phyloP scores from a whole-genome alignment of 179 eudicot genomes.

The Monotropa hypopitys region DNA sequence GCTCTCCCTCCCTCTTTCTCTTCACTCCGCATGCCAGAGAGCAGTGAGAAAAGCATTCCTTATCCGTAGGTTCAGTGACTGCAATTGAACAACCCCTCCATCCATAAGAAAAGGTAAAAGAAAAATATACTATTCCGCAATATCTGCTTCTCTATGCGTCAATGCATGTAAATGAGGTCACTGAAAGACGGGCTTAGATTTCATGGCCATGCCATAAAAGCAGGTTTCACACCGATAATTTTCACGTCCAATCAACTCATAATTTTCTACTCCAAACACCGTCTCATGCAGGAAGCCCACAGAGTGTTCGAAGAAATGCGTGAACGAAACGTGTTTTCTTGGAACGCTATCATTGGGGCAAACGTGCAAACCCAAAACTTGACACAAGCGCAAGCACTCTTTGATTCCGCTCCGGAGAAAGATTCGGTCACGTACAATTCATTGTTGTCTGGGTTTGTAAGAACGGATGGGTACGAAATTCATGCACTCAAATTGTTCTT shows the following conservation, averaged over 20 bases:
- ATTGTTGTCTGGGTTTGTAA: conserved; percentile 56
- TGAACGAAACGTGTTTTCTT: conserved; percentile 57
- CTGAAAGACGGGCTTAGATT: conserved; percentile 30
- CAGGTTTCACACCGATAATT: conserved; percentile 21
- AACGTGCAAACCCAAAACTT: conserved; percentile 28
- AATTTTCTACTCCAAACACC: conserved; percentile 29
- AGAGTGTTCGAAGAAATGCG: conserved; percentile 59
- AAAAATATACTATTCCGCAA: not conserved
- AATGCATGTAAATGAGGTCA: conserved; percentile 20
- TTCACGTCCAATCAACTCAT: conserved; percentile 47
- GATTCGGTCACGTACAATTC: conserved; percentile 78
- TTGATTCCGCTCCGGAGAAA: conserved; percentile 35
- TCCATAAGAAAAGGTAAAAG: not conserved
- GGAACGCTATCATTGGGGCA: conserved; percentile 70
- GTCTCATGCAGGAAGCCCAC: conserved; percentile 29
- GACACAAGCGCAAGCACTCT: conserved; percentile 33
- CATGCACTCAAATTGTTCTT: conserved; percentile 42
- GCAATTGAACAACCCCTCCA: no score
- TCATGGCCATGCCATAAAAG: conserved; percentile 34
- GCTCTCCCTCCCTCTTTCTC: not conserved
- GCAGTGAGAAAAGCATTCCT: no score
- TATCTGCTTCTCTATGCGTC: not conserved
- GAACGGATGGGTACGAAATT: conserved; percentile 30
- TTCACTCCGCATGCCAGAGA: not conserved
- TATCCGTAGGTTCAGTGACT: no score